A percentile compares a stretch with the other conserved stretches of the same genome.
phyloP scores from a whole-genome alignment of 345 rosid genomes.

The Eucalyptus pauciflora region DNA sequence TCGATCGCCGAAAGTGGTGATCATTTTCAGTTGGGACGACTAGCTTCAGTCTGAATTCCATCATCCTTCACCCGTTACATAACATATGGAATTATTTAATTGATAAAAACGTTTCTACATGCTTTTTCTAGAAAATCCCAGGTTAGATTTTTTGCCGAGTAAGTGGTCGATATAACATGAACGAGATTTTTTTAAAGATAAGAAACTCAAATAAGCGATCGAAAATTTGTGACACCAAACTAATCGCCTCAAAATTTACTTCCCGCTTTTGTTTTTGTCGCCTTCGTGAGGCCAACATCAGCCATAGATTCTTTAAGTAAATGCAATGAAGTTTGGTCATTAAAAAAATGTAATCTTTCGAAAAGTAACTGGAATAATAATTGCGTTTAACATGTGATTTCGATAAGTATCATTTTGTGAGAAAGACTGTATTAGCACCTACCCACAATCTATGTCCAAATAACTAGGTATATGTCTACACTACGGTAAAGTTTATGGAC shows the following conservation, averaged over 20 bases:
- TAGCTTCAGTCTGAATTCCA: background rate
- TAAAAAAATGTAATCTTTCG: background rate
- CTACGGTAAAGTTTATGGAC: background rate
- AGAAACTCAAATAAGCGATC: background rate
- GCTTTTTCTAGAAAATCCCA: background rate
- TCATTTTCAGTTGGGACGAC: background rate
- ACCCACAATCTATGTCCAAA: background rate
- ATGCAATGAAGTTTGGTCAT: background rate
- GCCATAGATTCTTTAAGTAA: background rate
- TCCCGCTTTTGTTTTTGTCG: background rate
- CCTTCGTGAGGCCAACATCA: background rate
- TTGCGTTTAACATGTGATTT: background rate
- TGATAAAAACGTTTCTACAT: background rate
- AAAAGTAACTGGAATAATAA: background rate
- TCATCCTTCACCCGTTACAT: background rate
- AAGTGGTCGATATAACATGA: background rate
- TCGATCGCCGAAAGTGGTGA: background rate
- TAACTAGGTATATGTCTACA: background rate
- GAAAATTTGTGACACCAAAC: background rate
- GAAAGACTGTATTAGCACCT: background rate
- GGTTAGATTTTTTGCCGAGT: background rate
- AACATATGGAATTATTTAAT: background rate
- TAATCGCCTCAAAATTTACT: background rate
- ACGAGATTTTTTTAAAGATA: background rate
- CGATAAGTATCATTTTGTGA: background rate